These are phyloP conservation scores for Amaranthus cruentus DNA, from an alignment of 148 eudicot genomes.

Conservation along the genomic window DNA sequence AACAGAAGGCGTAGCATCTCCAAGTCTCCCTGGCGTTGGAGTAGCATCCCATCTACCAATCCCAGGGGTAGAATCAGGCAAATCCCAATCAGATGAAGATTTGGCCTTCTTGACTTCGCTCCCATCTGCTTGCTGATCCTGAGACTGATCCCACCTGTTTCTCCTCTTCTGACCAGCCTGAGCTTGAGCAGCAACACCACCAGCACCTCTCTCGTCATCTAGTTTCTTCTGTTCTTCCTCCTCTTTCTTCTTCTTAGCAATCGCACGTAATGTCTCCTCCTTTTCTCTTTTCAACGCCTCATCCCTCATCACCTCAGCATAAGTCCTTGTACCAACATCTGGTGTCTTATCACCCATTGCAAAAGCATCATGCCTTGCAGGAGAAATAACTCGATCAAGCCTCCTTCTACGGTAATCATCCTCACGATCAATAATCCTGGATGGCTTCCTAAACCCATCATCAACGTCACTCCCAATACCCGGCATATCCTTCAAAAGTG, in stretches of 20 bases:
- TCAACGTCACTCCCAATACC: conserved; percentile 56
- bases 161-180: conserved; percentile 67
- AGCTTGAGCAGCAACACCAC: conserved; percentile 21
- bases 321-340: conserved; percentile 62
- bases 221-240: conserved; percentile 49
- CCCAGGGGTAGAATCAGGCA: conserved; percentile 92
- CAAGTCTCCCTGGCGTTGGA: conserved; percentile 84
- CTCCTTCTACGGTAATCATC: conserved; percentile 71
- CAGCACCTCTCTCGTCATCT: conserved; percentile 41
- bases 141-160: conserved; percentile 90
- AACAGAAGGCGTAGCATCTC: conserved; percentile 82
- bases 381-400: conserved; percentile 63
- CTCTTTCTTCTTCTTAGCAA: conserved; percentile 70
- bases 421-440: conserved; percentile 77
- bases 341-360: conserved; percentile 85
- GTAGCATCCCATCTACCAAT: conserved; percentile 96
- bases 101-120: conserved; percentile 61
- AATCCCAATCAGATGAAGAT: conserved; percentile 81
- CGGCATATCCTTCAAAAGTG: conserved; percentile 65
- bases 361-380: conserved; percentile 79
- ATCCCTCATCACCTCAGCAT: conserved; percentile 84
- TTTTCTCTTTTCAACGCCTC: conserved; percentile 68
- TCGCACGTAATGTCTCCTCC: conserved; percentile 54
- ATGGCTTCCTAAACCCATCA: conserved; percentile 54
- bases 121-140: conserved; percentile 49